phyloP scores from a whole-genome alignment of 2,329 filamentous ascomycete genomes.

The Chrysoporthe puriensis region DNA sequence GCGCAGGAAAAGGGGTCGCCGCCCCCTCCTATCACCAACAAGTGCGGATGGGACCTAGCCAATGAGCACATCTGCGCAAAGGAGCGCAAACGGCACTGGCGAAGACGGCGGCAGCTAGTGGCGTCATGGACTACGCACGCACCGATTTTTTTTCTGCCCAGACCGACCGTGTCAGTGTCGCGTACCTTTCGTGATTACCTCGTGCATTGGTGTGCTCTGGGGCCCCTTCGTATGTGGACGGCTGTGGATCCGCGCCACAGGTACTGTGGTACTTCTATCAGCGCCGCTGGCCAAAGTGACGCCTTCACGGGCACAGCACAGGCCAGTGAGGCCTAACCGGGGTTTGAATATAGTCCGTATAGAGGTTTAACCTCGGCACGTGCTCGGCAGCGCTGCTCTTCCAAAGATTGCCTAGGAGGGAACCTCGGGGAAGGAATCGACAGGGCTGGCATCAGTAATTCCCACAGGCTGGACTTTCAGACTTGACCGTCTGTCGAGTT shows the following conservation, averaged over 20 bases:
- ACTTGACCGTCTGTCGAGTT: not conserved
- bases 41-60: constrained; percentile 9
- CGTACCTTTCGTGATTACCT: constrained; percentile 18
- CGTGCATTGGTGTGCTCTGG: too few relatives aligned
- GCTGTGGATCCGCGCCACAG: too few relatives aligned
- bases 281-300: too few relatives aligned
- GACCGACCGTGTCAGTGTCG: constrained; percentile 18
- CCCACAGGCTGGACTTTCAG: constrained; percentile 4
- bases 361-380: not conserved
- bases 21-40: not conserved
- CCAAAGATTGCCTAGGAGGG: not conserved
- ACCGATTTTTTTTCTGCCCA: not conserved
- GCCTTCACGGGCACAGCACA: too few relatives aligned
- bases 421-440: not conserved
- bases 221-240: too few relatives aligned
- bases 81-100: not conserved
- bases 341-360: too few relatives aligned
- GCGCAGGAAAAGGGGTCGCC: not conserved
- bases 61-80: constrained; percentile 10
- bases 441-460: not conserved
- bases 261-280: too few relatives aligned
- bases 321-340: too few relatives aligned
- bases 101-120: constrained; percentile 12
- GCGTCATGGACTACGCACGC: constrained; percentile 19
- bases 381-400: not conserved